These are phyloP conservation scores for Plenodomus biglobosus DNA, from an alignment of 2,329 filamentous ascomycete species.

Conservation along the genomic window DNA sequence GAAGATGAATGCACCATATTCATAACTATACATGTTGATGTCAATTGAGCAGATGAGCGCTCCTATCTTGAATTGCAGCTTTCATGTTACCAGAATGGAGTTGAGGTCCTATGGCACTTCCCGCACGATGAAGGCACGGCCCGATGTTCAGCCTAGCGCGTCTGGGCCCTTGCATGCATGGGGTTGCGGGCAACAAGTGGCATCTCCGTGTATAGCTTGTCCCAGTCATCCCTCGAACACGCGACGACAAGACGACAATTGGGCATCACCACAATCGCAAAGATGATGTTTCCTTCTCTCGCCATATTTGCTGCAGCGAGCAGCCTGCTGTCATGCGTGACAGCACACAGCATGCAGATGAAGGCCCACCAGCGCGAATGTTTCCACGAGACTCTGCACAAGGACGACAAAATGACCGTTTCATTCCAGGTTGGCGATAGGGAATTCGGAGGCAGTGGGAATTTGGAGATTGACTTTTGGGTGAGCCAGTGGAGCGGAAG, in stretches of 20 bases:
- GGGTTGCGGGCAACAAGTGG: slow-evolving; percentile 33
- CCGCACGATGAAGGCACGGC: slow-evolving; percentile 3
- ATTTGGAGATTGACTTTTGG: slow-evolving; percentile 97
- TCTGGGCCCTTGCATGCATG: slow-evolving; percentile 14
- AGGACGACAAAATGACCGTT: slow-evolving; percentile 96
- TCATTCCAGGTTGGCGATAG: slow-evolving; percentile 97
- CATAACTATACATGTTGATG: no score
- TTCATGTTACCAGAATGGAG: no score
- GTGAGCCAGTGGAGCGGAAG: slow-evolving; percentile 54
- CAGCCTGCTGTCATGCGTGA: slow-evolving; percentile 63
- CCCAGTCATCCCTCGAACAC: slow-evolving; percentile 8
- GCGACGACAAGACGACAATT: slow-evolving; percentile 15
- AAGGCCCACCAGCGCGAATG: slow-evolving; percentile 92
- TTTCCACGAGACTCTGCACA: slow-evolving; percentile 91
- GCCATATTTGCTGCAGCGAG: slow-evolving; percentile 50
- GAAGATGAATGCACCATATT: no score
- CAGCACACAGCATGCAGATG: slow-evolving; percentile 94
- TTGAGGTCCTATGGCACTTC: background rate
- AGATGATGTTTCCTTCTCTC: slow-evolving; percentile 43
- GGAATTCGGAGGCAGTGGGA: slow-evolving; percentile 92
- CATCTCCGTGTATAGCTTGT: slow-evolving; percentile 29
- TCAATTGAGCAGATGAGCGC: no score
- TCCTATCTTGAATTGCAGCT: no score
- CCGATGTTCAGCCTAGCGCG: slow-evolving; percentile 10
- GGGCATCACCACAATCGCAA: slow-evolving; percentile 12